Conservation (phyloP, 768 basidiomycete species). For the Lyophyllum decastes region DNA sequence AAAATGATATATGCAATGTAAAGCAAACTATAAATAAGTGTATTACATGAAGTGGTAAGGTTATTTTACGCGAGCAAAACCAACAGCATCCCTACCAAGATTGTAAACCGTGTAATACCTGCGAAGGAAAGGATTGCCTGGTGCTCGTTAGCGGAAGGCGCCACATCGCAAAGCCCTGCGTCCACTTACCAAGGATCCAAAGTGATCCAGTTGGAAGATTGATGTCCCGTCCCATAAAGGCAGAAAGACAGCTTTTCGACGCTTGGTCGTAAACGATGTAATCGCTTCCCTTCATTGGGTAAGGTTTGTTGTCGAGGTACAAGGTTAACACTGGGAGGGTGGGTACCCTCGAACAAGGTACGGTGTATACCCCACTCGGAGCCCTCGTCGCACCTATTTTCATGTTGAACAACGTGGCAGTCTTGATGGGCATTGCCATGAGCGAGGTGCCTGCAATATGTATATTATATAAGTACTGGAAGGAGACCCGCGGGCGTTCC, state of each 20-base stretch:
- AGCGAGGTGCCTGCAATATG: neutral
- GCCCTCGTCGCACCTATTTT: neutral
- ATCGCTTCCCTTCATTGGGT: neutral
- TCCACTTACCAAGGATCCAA: slow-evolving; percentile 79
- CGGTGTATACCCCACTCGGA: neutral
- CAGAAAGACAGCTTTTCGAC: slow-evolving; percentile 65
- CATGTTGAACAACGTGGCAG: neutral
- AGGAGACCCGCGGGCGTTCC: too few species aligned
- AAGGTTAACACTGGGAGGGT: neutral
- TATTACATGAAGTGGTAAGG: too few species aligned
- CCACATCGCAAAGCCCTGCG: slow-evolving; percentile 13
- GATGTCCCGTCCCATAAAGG: slow-evolving; percentile 92
- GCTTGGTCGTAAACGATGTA: neutral
- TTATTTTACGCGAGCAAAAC: too few species aligned
- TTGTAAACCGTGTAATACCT: slow-evolving; percentile 89
- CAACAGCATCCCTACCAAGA: neutral
- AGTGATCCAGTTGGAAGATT: slow-evolving; percentile 76
- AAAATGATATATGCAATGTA: too few species aligned
- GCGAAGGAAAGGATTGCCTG: slow-evolving; percentile 89
- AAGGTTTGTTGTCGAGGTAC: neutral
- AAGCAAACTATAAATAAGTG: too few species aligned
- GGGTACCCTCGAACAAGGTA: neutral
- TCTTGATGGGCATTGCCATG: neutral
- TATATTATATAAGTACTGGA: neutral
- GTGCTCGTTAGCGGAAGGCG: neutral